Evolutionary conservation across 2,329 filamentous ascomycete species (phyloP).

Genomic region (Metarhizium sp.): DNA sequence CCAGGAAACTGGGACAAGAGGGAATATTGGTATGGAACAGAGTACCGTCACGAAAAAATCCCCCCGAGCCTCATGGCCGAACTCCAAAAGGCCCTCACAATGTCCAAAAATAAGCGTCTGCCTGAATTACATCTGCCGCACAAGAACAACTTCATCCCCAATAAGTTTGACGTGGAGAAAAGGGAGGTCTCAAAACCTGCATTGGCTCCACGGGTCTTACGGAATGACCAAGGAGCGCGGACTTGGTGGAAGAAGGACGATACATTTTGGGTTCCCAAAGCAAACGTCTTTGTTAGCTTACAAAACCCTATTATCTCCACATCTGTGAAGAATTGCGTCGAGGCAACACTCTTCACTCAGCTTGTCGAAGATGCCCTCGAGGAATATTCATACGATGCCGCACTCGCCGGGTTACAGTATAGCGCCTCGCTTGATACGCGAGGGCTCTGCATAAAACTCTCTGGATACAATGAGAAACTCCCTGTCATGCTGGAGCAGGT

Average conservation of each 20-base stretch:
- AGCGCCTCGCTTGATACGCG: constrained; percentile 61
- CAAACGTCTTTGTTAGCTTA: constrained; percentile 72
- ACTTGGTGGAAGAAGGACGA: constrained; percentile 99
- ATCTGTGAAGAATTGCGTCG: constrained; percentile 69
- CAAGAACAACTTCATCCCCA: constrained; percentile 93
- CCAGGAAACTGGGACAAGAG: constrained; percentile 79
- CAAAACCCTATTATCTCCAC: constrained; percentile 71
- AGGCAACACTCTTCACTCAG: constrained; percentile 72
- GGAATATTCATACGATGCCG: constrained; percentile 93
- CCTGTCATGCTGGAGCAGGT: constrained; percentile 85
- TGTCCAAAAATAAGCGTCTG: constrained; percentile 49
- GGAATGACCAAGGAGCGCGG: constrained; percentile 70
- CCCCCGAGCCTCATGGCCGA: constrained; percentile 64
- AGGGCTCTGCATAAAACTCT: constrained; percentile 69
- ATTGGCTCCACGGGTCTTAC: constrained; percentile 68
- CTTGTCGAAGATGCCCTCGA: constrained; percentile 81
- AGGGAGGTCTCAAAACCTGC: constrained; percentile 73
- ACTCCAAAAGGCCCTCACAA: constrained; percentile 54
- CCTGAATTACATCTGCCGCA: constrained; percentile 76
- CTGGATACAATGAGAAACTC: constrained; percentile 95
- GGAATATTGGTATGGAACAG: constrained; percentile 97
- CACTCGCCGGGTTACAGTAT: constrained; percentile 83
- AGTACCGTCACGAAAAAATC: constrained; percentile 78
- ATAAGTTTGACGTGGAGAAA: constrained; percentile 87
- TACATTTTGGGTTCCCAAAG: constrained; percentile 95